Base-by-base conservation (phyloP, 2,329 filamentous ascomycete species). In the Rhynchosporium graminicola region DNA sequence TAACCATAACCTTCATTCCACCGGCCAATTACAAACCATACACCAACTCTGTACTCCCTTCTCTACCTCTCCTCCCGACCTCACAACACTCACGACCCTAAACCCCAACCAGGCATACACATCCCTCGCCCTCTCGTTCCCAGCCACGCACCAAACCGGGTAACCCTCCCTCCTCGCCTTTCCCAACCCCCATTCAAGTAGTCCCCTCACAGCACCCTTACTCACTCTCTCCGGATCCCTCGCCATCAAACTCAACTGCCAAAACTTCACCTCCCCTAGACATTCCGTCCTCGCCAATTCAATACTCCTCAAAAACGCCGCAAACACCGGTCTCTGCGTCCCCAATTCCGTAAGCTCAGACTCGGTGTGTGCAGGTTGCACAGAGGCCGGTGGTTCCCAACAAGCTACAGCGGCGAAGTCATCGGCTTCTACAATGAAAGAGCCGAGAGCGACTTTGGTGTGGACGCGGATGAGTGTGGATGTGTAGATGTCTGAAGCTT, bases 171-270 rank as follows among this genome's bases (percentile, higher is more conserved):
- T 42, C 13, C 45, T 33, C 1, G 58, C 26, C 48, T 48, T 60
- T 13, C 45, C 38, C 28, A 60, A 48, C 46, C 29, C 52, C 12
- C 36, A 38, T 38, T 60, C 58, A 36, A 60, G 45, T 12, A 60
- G 36, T 2, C 47, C 58, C 20, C 58, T 60, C 38, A 60, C 58
- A 6, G 58, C 58, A 20, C 58, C 58, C 29, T 60, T 54, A 28
- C 58, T 60, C 26, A 48, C 45, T 38, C 48, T 60, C 28, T 13
- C 7, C n/a, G 58, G 58, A 54, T 60, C 58, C 43, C 58, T 60
- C 47, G 58, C 58, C 58, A 60, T 60, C 58, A 60, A 47, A 54
- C 38, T 52, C n/a, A 60, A 28, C 48, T 54, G 58, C 58, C 48
- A 60, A 29, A 36, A 45, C 28, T 60, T 54, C 45, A 52, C 29